Percentiles rank a stretch among this genome's conserved stretches.
These are phyloP conservation scores for Hygrophoropsis aurantiaca DNA, from an alignment of 768 basidiomycete species.

Conservation along the genomic window DNA sequence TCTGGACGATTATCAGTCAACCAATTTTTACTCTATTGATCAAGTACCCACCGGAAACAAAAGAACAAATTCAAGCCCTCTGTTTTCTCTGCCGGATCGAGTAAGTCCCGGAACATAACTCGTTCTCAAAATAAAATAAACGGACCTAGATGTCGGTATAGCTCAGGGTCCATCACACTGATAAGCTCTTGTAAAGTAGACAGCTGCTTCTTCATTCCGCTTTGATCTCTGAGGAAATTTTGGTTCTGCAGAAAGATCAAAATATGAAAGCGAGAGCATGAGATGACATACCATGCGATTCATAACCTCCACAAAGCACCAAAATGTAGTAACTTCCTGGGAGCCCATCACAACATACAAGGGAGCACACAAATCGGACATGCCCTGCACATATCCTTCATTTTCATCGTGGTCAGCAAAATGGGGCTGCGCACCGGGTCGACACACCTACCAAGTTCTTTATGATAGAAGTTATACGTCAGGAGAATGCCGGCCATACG, in stretches of 20 bases:
- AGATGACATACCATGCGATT: conserved; percentile 75
- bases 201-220: conserved; percentile 95
- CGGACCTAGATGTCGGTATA: conserved; percentile 86
- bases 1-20: conserved; percentile 36
- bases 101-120: conserved; percentile 1
- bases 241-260: conserved; percentile 59
- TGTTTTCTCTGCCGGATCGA: conserved; percentile 62
- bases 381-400: conserved; percentile 94
- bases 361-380: conserved; percentile 95
- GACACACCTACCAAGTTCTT: conserved; percentile 70
- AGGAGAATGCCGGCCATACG: conserved; percentile 82
- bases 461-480: conserved; percentile 90
- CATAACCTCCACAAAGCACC: conserved; percentile 97
- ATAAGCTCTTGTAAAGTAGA: conserved; percentile 88
- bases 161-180: conserved; percentile 90
- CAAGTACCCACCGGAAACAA: conserved; percentile 82
- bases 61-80: conserved; percentile 95
- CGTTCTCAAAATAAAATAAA: not conserved
- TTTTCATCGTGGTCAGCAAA: conserved; percentile 15
- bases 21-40: not conserved
- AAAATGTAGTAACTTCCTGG: conserved; percentile 90
- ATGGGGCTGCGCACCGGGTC: not conserved
- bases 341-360: conserved; percentile 89
- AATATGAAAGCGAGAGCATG: not conserved
- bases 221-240: conserved; percentile 95